phyloP scores from a whole-genome alignment of 306 rosid species.

The Betula pendula region DNA sequence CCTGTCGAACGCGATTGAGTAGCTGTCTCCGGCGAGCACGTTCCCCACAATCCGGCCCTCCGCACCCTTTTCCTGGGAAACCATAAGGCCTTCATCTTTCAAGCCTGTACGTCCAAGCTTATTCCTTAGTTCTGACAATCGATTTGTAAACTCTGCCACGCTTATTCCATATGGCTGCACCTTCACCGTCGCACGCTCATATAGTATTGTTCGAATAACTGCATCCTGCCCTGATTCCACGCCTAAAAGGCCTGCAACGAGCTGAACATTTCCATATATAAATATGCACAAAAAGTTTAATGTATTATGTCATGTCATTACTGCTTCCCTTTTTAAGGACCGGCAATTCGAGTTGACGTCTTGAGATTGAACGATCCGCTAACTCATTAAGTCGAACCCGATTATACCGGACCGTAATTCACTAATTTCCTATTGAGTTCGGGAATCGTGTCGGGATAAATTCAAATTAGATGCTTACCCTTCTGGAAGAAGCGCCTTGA shows the following conservation, averaged over 20 bases:
- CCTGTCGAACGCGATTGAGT: constrained; percentile 56
- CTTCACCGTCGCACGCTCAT: constrained; percentile 2
- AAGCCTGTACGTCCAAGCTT: constrained; percentile 49
- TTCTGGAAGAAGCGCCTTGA: constrained; percentile 32
- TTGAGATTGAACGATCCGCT: no score
- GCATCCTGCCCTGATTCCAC: constrained; percentile 87
- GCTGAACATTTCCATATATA: constrained; percentile 29
- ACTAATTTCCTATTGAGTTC: no score
- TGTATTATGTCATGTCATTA: no score
- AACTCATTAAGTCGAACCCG: no score
- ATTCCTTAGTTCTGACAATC: constrained; percentile 57
- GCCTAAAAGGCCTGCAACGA: constrained; percentile 75
- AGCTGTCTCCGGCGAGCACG: constrained; percentile 52
- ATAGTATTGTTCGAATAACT: constrained; percentile 57
- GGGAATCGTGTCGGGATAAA: no score
- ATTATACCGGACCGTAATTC: no score
- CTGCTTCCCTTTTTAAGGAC: no score
- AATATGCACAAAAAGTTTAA: neutral
- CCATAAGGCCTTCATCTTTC: constrained; percentile 81
- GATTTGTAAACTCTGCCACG: constrained; percentile 64
- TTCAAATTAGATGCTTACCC: constrained; percentile 35
- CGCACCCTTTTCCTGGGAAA: constrained; percentile 36
- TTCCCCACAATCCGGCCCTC: constrained; percentile 52
- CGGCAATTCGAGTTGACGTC: no score
- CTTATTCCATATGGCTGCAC: constrained; percentile 53